These are phyloP conservation scores for Plasmodium cynomolgi DNA, from an alignment of 169 alveolate species.

Conservation along the genomic window DNA sequence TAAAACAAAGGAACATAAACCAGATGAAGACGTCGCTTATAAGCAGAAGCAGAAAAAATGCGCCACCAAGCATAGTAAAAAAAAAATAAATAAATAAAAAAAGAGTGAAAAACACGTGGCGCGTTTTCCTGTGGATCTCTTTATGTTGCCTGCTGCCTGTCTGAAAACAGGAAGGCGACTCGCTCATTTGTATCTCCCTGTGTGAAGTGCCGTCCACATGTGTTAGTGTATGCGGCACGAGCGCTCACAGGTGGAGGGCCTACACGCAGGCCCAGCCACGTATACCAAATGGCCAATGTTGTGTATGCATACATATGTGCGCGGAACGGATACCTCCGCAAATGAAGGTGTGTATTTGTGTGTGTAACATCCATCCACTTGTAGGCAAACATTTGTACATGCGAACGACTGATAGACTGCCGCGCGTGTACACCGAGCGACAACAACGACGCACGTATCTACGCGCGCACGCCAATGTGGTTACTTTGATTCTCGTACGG, in stretches of 20 bases:
- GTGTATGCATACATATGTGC: neutral
- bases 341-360: neutral
- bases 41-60: neutral
- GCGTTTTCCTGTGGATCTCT: neutral
- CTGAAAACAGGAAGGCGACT: neutral
- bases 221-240: neutral
- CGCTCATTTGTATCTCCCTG: neutral
- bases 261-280: neutral
- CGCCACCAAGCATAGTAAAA: neutral
- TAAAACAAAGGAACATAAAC: neutral
- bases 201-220: neutral
- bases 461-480: neutral
- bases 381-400: neutral
- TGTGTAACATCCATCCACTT: neutral
- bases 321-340: neutral
- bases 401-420: neutral
- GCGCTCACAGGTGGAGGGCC: neutral
- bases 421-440: neutral
- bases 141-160: neutral
- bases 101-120: neutral
- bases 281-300: neutral
- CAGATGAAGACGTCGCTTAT: neutral
- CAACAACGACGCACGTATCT: neutral
- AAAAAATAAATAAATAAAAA: neutral
- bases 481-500: constrained; percentile 67